Evolutionary conservation across 768 basidiomycete genomes (phyloP).

Genomic region (Trametes meyenii): DNA sequence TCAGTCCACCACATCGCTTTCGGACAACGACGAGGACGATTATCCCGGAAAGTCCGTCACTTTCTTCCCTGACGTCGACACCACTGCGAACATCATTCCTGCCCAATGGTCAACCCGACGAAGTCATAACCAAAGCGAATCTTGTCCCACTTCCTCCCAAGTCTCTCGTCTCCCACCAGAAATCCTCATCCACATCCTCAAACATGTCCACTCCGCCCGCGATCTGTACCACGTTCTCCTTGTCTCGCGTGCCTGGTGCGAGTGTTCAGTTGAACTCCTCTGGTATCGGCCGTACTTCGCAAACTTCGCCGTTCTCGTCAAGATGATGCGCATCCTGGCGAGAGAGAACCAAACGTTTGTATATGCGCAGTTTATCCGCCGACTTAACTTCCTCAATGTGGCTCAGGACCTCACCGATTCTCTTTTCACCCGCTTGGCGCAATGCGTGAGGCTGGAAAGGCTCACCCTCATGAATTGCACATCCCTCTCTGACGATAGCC

Average conservation of each 20-base stretch:
- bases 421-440: conserved; percentile 67
- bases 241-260: conserved; percentile 92
- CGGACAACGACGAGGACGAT: conserved; percentile 73
- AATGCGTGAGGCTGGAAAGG: conserved; percentile 83
- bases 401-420: conserved; percentile 72
- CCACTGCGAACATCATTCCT: conserved; percentile 44
- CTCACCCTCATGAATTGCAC: conserved; percentile 85
- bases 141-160: conserved; percentile 35
- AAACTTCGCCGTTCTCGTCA: conserved; percentile 67
- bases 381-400: conserved; percentile 85
- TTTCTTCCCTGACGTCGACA: conserved; percentile 40
- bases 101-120: conserved; percentile 50
- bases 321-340: conserved; percentile 75
- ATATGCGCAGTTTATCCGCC: conserved; percentile 85
- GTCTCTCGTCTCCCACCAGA: conserved; percentile 83
- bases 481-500: conserved; percentile 61
- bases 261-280: conserved; percentile 91
- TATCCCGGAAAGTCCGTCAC: conserved; percentile 42
- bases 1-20: conserved; percentile 80
- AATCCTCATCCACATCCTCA: conserved; percentile 90
- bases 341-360: conserved; percentile 75
- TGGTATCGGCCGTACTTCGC: conserved; percentile 90
- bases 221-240: conserved; percentile 78
- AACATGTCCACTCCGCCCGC: conserved; percentile 70
- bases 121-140: conserved; percentile 24